Evolutionary conservation across 2,329 filamentous ascomycete species (phyloP), one percentile per base, ranked within the genome.

Genomic region (Clarireedia paspali): DNA sequence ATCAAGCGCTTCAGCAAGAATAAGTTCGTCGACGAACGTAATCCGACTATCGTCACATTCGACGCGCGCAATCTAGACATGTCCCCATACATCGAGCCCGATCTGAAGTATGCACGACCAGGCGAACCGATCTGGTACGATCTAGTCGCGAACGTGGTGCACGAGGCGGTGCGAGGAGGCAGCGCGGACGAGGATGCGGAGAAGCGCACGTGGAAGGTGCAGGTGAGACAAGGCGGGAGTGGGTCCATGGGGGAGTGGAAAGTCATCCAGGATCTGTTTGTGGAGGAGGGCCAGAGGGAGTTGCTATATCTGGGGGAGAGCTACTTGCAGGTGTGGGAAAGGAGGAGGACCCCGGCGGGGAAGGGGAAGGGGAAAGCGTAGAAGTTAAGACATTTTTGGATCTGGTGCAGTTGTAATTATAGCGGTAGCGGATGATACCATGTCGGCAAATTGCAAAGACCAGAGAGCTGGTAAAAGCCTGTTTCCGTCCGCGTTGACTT

Each of bases 11-110:
- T 99, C 78, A 89, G 86, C 63, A 85, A 88, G 63, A 99, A 99
- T 77, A 96, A 96, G 71, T 99, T 99, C 68, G 89, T 99, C 20
- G 83, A 87, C 2, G 92, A 97, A 73, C 88, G 94, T 50, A 99
- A 99, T 71, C 94, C 92, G 1, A 99, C 94, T 9, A 99, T 99
- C 67, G 94, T 99, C 61, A 97, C 92, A 0, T 99, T 97, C 71
- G 89, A 92, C 61, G 87, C 89, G 4, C 81, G 86, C 68, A 83
- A 86, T 44, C 82, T 99, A 7, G 91, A 99, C 70, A 85, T 96
- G 77, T 80, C 85, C 5, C 91, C 91, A 0, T 97, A 94, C 66
- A 90, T 96, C 12, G 90, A 97, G 73, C 91, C 92, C 0, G 89
- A 91, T 66, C 88, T 89, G 0, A 73, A 77, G 5, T 69, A 87